Percentiles rank a stretch among this genome's conserved stretches.
Conservation (phyloP, 441 rosid genomes). For the Rhodomyrtus psidioides region DNA sequence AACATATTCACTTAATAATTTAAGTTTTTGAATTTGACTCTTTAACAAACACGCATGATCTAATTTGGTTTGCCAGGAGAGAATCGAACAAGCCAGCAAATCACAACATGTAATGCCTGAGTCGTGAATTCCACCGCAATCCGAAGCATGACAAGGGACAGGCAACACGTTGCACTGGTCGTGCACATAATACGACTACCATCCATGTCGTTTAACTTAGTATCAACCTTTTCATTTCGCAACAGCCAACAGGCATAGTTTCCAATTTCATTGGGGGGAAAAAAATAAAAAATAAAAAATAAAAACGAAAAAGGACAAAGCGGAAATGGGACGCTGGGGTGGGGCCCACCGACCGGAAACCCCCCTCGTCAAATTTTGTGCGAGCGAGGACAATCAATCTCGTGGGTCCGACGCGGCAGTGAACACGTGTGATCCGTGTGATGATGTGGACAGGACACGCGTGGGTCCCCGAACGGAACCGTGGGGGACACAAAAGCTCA, state of each 20-base stretch:
- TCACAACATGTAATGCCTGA: not conserved
- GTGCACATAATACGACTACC: no score
- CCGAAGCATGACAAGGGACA: not conserved
- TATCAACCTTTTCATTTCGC: no score
- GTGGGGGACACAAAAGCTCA: not conserved
- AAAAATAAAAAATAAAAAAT: accelerated
- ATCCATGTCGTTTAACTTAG: no score
- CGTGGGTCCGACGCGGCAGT: not conserved
- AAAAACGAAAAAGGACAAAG: no score
- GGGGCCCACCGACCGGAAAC: not conserved
- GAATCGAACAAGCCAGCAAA: not conserved
- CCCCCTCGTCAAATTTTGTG: not conserved
- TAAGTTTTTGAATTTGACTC: not conserved
- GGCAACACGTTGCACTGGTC: accelerated
- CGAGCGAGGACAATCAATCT: not conserved
- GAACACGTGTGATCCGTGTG: not conserved
- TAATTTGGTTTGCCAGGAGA: no score
- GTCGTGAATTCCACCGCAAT: not conserved
- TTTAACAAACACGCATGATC: not conserved
- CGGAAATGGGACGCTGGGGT: not conserved
- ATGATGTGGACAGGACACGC: not conserved
- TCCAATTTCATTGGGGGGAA: not conserved
- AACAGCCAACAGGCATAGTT: no score
- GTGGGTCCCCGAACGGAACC: not conserved
- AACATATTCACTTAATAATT: not conserved